Percentiles rank a stretch among this genome's conserved stretches.
phyloP scores from a whole-genome alignment of 345 rosid genomes.

The Draba incana region DNA sequence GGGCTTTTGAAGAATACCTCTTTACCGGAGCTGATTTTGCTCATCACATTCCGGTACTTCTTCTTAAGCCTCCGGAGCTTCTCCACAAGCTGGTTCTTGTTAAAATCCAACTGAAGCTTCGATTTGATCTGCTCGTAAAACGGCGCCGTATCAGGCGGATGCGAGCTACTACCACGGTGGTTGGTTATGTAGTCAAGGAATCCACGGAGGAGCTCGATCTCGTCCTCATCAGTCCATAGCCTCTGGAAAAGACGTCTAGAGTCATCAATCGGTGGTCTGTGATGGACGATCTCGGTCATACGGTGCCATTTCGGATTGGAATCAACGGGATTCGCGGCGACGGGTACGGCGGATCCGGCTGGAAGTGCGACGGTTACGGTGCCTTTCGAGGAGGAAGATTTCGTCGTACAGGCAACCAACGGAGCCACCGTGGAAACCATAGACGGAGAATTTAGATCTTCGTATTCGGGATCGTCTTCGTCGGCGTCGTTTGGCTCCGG shows the following conservation, averaged over 20 bases:
- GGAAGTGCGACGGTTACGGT: slow-evolving; percentile 48
- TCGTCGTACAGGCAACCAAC: background rate
- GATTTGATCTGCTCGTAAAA: slow-evolving; percentile 93
- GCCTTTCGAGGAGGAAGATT: slow-evolving; percentile 35
- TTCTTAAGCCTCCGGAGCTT: slow-evolving; percentile 89
- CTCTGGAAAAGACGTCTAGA: slow-evolving; percentile 86
- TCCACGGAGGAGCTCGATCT: slow-evolving; percentile 94
- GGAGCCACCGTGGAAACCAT: slow-evolving; percentile 33
- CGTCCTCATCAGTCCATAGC: slow-evolving; percentile 98
- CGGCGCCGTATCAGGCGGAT: slow-evolving; percentile 81
- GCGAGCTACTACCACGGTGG: slow-evolving; percentile 53
- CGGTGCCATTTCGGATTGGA: slow-evolving; percentile 57
- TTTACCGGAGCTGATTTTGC: slow-evolving; percentile 76
- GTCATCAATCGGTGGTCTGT: slow-evolving; percentile 57
- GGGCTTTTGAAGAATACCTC: slow-evolving; percentile 79
- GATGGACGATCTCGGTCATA: slow-evolving; percentile 45
- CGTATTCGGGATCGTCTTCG: slow-evolving; percentile 59
- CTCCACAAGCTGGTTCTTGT: slow-evolving; percentile 96
- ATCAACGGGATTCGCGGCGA: slow-evolving; percentile 46
- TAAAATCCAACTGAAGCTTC: slow-evolving; percentile 88
- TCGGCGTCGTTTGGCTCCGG: slow-evolving; percentile 45
- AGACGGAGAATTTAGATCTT: slow-evolving; percentile 56
- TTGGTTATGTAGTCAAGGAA: slow-evolving; percentile 71
- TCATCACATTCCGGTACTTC: slow-evolving; percentile 83
- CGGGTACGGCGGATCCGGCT: slow-evolving; percentile 43